phyloP scores from a whole-genome alignment of 805 yeast species.

The Metschnikowia santaceciliae region DNA sequence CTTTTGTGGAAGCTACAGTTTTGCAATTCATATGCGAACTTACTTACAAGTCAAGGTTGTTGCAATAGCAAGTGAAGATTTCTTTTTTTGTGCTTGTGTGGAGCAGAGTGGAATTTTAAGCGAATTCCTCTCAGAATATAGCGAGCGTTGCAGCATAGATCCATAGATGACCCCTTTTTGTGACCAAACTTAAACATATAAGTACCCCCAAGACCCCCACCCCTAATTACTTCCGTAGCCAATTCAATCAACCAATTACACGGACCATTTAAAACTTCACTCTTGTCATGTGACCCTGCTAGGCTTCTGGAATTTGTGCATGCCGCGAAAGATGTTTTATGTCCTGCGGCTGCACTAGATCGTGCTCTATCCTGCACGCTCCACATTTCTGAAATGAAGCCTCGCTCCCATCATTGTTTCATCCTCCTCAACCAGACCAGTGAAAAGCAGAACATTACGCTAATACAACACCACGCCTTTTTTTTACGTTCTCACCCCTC shows the following conservation, averaged over 20 bases:
- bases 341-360: constrained; percentile 3
- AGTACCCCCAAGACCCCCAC: too few species aligned
- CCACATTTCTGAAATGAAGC: constrained; percentile 3
- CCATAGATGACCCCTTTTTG: neutral
- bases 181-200: too few species aligned
- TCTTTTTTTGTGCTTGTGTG: neutral
- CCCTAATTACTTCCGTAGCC: too few species aligned
- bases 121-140: neutral
- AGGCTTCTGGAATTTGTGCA: neutral
- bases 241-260: too few species aligned
- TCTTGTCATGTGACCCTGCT: neutral
- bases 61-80: neutral
- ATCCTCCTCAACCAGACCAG: neutral
- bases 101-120: neutral
- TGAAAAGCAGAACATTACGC: neutral
- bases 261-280: too few species aligned
- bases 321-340: constrained; percentile 2
- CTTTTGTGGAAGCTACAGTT: neutral
- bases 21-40: too few species aligned
- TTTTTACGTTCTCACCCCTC: neutral
- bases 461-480: too few species aligned
- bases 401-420: neutral
- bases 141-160: neutral
- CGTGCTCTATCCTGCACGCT: constrained; percentile 5
- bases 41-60: neutral